These are phyloP conservation scores for Fusarium sp. DNA, from an alignment of 2,329 filamentous ascomycete species.

Conservation along the genomic window DNA sequence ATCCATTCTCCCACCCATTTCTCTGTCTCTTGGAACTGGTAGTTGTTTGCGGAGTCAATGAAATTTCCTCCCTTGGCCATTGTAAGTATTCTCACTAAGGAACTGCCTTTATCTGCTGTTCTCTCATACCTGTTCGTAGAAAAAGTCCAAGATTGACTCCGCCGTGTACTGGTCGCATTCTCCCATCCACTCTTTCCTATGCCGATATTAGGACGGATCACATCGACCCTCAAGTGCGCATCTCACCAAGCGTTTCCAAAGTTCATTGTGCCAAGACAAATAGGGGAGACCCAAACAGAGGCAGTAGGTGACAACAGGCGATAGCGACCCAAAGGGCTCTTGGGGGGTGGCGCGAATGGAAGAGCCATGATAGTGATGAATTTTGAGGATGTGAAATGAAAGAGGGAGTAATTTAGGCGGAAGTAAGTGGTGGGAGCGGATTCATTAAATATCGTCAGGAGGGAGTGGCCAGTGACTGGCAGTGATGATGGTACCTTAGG, in stretches of 20 bases:
- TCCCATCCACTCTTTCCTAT: constrained; percentile 68
- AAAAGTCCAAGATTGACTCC: constrained; percentile 74
- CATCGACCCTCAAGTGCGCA: accelerated
- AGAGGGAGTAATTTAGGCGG: not conserved
- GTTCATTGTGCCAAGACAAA: constrained; percentile 74
- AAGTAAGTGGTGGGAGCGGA: not conserved
- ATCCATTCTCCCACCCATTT: constrained; percentile 78
- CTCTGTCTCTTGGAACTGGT: constrained; percentile 72
- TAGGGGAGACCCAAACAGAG: constrained; percentile 72
- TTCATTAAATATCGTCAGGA: not conserved
- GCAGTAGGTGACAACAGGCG: constrained; percentile 74
- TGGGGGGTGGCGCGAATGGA: constrained; percentile 59
- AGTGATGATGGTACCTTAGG: not conserved
- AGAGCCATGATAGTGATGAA: constrained; percentile 33
- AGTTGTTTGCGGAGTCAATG: constrained; percentile 77
- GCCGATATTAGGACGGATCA: not conserved
- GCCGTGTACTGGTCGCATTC: constrained; percentile 70
- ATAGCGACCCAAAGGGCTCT: constrained; percentile 72
- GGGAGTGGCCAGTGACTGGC: not conserved
- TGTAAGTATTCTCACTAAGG: constrained; percentile 13
- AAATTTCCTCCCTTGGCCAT: constrained; percentile 68
- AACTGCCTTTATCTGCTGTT: not conserved
- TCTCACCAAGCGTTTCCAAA: constrained; percentile 67
- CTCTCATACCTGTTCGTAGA: constrained; percentile 62
- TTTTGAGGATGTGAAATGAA: not conserved